Evolutionary conservation across 2,329 filamentous ascomycete genomes (phyloP).

Genomic region (Penicillium palitans): DNA sequence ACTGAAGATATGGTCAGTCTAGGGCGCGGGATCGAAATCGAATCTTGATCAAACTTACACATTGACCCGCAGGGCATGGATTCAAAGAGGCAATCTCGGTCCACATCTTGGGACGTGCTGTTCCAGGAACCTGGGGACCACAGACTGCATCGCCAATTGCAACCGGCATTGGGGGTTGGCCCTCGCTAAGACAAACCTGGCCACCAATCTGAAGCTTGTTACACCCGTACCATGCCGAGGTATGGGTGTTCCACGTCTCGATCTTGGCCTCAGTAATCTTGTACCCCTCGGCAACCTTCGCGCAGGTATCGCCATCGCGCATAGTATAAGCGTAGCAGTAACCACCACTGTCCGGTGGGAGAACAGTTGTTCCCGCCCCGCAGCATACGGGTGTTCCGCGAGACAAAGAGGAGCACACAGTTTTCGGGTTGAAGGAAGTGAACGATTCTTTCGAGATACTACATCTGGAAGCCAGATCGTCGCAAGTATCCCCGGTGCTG

Average conservation of each 20-base stretch:
- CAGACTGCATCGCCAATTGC: background rate
- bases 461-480: background rate
- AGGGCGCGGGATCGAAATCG: background rate
- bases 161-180: constrained; percentile 3
- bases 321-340: constrained; percentile 1
- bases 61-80: constrained; percentile 8
- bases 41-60: background rate
- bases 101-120: background rate
- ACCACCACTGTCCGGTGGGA: background rate
- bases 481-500: background rate
- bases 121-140: constrained; percentile 10
- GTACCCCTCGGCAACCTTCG: constrained; percentile 1
- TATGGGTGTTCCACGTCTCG: constrained; percentile 3
- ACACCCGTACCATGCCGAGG: constrained; percentile 1
- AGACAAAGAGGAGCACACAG: background rate
- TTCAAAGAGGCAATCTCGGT: background rate
- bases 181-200: background rate
- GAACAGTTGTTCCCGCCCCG: background rate
- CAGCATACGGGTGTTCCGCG: constrained; percentile 3
- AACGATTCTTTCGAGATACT: background rate
- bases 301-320: background rate
- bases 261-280: background rate
- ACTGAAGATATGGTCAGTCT: background rate
- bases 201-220: background rate
- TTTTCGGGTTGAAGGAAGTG: background rate